Conservation (phyloP, 805 yeast species). For the Nematodospora valgi region DNA sequence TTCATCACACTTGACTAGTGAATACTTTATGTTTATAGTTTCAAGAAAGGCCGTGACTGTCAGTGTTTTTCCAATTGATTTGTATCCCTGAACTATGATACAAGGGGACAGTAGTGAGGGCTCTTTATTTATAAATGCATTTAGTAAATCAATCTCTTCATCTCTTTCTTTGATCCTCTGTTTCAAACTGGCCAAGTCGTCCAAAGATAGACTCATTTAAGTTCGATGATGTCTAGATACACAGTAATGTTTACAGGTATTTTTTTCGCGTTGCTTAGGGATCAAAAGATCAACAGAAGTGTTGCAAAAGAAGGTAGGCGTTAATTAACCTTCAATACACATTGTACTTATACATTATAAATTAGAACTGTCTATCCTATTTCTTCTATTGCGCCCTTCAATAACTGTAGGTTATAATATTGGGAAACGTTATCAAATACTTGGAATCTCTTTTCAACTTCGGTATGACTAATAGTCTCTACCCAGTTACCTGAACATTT, state of each 20-base stretch:
- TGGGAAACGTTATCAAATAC: slow-evolving; percentile 59
- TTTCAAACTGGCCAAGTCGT: slow-evolving; percentile 4
- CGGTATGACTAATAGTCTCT: slow-evolving; percentile 47
- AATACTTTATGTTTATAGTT: slow-evolving; percentile 20
- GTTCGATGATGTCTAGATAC: slow-evolving; percentile 3
- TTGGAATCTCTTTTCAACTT: slow-evolving; percentile 41
- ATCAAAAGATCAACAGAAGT: no score
- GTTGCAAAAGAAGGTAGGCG: no score
- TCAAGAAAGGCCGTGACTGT: slow-evolving; percentile 31
- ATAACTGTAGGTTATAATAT: slow-evolving; percentile 56
- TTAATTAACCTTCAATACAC: no score
- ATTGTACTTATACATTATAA: no score
- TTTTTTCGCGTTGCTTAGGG: no score
- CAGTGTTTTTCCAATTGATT: slow-evolving; percentile 47
- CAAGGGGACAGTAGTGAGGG: slow-evolving; percentile 27
- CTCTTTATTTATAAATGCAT: slow-evolving; percentile 30
- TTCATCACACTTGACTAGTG: slow-evolving; percentile 44
- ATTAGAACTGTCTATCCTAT: slow-evolving; percentile 2
- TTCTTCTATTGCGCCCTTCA: slow-evolving; percentile 35
- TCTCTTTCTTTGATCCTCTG: slow-evolving; percentile 26
- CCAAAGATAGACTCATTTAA: slow-evolving; percentile 3
- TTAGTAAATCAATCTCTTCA: slow-evolving; percentile 32
- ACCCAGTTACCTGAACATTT: slow-evolving; percentile 86
- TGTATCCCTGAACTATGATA: slow-evolving; percentile 46
- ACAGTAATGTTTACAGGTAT: no score